phyloP scores from a whole-genome alignment of 1,284 basidiomycete genomes.

The Moesziomyces globuligerus region DNA sequence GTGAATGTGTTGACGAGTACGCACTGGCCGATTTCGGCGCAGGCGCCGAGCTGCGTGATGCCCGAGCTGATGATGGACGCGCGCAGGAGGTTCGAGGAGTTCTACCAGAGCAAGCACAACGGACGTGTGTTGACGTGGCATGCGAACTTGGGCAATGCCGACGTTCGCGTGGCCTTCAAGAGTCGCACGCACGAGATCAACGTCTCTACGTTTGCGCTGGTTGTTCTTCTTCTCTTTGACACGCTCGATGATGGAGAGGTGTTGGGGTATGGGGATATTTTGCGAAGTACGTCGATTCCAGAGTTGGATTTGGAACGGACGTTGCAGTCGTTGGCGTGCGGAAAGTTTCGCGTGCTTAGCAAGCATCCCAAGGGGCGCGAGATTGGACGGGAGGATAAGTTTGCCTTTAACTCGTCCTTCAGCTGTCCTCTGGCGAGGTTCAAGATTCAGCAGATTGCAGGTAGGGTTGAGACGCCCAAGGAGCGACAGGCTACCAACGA shows the following conservation, averaged over 20 bases:
- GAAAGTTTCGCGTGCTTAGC: constrained; percentile 91
- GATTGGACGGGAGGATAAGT: constrained; percentile 78
- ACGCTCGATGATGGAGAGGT: constrained; percentile 62
- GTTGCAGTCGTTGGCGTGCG: constrained; percentile 94
- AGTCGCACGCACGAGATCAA: constrained; percentile 86
- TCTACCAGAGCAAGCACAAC: constrained; percentile 87
- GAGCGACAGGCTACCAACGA: constrained; percentile 91
- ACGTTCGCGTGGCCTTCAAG: constrained; percentile 86
- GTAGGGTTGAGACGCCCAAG: constrained; percentile 84
- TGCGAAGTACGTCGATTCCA: constrained; percentile 71
- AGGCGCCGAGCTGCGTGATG: constrained; percentile 50
- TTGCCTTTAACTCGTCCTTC: constrained; percentile 89
- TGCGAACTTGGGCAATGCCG: constrained; percentile 88
- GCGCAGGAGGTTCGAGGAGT: constrained; percentile 81
- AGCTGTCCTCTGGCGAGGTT: constrained; percentile 84
- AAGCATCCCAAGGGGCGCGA: constrained; percentile 91
- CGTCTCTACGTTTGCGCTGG: constrained; percentile 87
- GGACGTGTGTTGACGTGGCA: constrained; percentile 95
- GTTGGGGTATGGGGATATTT: constrained; percentile 48
- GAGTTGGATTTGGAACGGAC: constrained; percentile 86
- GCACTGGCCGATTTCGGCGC: constrained; percentile 62
- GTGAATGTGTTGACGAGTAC: constrained; percentile 66
- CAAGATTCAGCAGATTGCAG: constrained; percentile 89
- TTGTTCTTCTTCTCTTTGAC: constrained; percentile 90
- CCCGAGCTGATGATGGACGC: constrained; percentile 50